A percentile compares a stretch with the other conserved stretches of the same genome.
phyloP scores from a whole-genome alignment of 2,329 filamentous ascomycete genomes.

The Trichoderma cornu-damae region DNA sequence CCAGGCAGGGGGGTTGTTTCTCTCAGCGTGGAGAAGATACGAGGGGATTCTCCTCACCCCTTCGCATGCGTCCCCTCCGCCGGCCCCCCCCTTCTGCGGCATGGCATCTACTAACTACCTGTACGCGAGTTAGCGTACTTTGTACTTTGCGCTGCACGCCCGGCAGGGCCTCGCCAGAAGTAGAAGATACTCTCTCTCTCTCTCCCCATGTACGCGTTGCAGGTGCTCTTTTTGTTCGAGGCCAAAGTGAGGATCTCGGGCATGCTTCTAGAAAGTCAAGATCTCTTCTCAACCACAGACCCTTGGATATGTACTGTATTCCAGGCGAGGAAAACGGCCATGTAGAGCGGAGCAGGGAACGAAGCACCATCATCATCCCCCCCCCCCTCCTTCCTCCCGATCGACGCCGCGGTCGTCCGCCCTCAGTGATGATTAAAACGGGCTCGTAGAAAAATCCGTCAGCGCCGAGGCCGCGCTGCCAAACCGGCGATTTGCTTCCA shows the following conservation, averaged over 20 bases:
- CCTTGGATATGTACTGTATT: not conserved
- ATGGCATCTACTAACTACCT: not conserved
- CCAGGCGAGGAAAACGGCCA: not conserved
- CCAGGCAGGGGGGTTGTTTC: constrained; percentile 5
- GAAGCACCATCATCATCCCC: not conserved
- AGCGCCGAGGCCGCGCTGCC: not conserved
- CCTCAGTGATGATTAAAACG: not conserved
- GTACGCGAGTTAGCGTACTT: not conserved
- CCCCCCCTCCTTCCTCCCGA: not conserved
- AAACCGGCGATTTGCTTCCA: constrained; percentile 1
- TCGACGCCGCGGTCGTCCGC: not conserved
- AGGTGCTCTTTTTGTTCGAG: not conserved
- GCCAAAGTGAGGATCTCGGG: not conserved
- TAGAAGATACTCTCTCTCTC: not conserved
- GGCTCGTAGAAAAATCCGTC: not conserved
- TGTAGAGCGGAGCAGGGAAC: not conserved
- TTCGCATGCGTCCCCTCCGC: not conserved
- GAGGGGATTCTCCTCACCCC: not conserved
- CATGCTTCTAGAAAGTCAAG: constrained; percentile 5
- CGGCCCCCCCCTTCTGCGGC: not conserved
- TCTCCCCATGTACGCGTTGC: not conserved
- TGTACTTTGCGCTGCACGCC: not conserved
- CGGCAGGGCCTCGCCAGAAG: not conserved
- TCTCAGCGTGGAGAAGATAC: constrained; percentile 2
- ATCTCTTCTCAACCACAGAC: constrained; percentile 6